Percentiles rank a stretch among this genome's conserved stretches.
These are phyloP conservation scores for Zygnema cylindricum DNA, from an alignment of 139 green algal species.

Conservation along the genomic window DNA sequence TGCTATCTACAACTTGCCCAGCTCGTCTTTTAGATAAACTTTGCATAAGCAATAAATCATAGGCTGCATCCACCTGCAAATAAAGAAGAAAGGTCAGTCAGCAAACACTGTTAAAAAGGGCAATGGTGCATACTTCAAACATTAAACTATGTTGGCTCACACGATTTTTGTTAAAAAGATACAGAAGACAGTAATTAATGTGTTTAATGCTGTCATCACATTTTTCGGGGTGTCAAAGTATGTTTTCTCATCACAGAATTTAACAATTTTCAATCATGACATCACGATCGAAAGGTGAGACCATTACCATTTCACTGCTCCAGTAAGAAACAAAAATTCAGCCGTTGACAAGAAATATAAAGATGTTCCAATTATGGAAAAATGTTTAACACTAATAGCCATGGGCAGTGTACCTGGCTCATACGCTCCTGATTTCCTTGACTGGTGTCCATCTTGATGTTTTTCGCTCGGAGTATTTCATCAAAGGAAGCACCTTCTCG, in stretches of 20 bases:
- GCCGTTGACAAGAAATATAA: no score
- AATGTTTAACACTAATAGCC: no score
- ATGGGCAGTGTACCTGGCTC: no score
- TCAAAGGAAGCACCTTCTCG: constrained; percentile 50
- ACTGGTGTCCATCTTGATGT: constrained; percentile 18
- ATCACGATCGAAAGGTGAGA: no score
- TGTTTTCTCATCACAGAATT: no score
- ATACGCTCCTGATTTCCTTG: constrained; percentile 10
- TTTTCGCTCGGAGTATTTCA: constrained; percentile 57
- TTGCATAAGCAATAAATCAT: not conserved
- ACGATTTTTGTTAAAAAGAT: not conserved
- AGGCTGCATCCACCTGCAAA: not conserved
- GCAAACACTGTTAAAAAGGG: not conserved
- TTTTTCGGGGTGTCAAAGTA: not conserved
- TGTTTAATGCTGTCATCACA: not conserved
- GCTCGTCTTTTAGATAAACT: not conserved
- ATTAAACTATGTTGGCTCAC: not conserved
- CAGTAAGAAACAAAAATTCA: no score
- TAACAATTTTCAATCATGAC: no score
- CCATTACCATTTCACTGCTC: no score
- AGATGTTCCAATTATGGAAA: no score
- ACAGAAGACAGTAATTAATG: not conserved
- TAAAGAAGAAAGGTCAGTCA: not conserved
- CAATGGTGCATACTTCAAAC: no score
- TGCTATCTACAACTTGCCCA: not conserved